Percentiles rank a stretch among this genome's conserved stretches.
Conservation (phyloP, 2,329 filamentous ascomycete genomes). For the Scedosporium apiospermum region DNA sequence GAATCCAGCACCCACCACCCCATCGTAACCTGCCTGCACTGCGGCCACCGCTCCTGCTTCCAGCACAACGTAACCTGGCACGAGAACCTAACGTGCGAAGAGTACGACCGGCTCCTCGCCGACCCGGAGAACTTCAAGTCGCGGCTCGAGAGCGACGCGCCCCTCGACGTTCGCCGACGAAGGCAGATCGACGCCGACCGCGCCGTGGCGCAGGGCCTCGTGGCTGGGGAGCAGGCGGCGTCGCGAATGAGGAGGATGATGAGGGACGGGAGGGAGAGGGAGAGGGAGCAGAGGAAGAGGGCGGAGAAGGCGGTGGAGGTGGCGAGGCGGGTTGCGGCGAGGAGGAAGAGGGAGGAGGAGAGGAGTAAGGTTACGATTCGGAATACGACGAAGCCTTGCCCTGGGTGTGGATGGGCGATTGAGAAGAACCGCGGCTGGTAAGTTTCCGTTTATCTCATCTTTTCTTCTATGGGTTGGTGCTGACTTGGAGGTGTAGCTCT, state of each 20-base stretch:
- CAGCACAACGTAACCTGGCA: slow-evolving; percentile 33
- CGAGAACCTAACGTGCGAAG: slow-evolving; percentile 27
- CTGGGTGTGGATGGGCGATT: slow-evolving; percentile 26
- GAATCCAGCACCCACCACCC: slow-evolving; percentile 26
- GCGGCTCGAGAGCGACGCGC: slow-evolving; percentile 27
- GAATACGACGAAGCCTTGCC: slow-evolving; percentile 26
- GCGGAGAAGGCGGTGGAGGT: slow-evolving; percentile 17
- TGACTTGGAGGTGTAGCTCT: slow-evolving; percentile 19
- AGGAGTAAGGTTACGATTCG: slow-evolving; percentile 18
- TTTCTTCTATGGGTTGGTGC: slow-evolving; percentile 3
- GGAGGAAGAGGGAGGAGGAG: slow-evolving; percentile 24
- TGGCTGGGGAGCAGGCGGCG: slow-evolving; percentile 20
- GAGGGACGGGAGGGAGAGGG: slow-evolving; percentile 13
- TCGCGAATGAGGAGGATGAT: slow-evolving; percentile 13
- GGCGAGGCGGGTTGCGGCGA: slow-evolving; percentile 16
- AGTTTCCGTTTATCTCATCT: slow-evolving; percentile 12
- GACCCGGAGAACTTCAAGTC: slow-evolving; percentile 29
- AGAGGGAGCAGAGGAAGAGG: slow-evolving; percentile 14
- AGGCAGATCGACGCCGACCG: slow-evolving; percentile 37
- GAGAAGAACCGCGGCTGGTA: slow-evolving; percentile 32
- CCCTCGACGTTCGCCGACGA: slow-evolving; percentile 15
- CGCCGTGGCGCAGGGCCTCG: slow-evolving; percentile 21
- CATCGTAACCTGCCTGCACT: slow-evolving; percentile 30
- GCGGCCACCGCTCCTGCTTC: slow-evolving; percentile 31
- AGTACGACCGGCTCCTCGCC: slow-evolving; percentile 29